Percentiles rank a stretch among this genome's conserved stretches.
Evolutionary conservation across 208 protist species (phyloP).

Genomic region (Leishmania tropica): DNA sequence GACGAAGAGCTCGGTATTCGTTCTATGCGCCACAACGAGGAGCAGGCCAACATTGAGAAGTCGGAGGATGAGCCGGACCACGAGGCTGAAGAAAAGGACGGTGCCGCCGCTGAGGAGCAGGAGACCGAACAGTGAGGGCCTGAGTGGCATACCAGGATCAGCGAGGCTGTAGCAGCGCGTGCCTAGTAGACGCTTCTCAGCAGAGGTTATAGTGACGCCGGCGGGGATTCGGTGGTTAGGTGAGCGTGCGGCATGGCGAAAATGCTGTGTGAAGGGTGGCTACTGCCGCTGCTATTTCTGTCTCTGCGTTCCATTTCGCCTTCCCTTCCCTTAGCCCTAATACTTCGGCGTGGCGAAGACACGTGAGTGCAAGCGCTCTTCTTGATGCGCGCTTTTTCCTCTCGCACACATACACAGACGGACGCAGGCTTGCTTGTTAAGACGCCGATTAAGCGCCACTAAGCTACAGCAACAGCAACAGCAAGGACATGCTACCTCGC

Average conservation of each 20-base stretch:
- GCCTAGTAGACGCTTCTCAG: not conserved
- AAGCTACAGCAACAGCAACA: not conserved
- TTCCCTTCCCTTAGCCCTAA: not conserved
- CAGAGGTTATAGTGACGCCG: not conserved
- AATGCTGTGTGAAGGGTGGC: not conserved
- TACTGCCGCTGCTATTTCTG: not conserved
- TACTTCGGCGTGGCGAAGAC: not conserved
- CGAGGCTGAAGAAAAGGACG: not conserved
- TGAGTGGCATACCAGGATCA: not conserved
- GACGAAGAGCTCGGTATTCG: conserved; percentile 94
- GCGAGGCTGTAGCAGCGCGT: not conserved
- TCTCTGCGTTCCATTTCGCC: not conserved
- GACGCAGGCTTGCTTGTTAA: conserved; percentile 2
- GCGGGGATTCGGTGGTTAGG: not conserved
- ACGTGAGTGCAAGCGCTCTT: not conserved
- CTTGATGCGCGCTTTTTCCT: not conserved
- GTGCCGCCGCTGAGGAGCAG: too few relatives aligned
- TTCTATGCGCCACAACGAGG: conserved; percentile 61
- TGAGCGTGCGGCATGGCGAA: not conserved
- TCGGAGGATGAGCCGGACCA: not conserved
- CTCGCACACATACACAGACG: not conserved
- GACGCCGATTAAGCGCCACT: conserved; percentile 7
- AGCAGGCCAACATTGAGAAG: not conserved
- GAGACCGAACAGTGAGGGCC: not conserved
- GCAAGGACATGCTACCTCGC: not conserved